A percentile compares a stretch with the other conserved stretches of the same genome.
phyloP scores from a whole-genome alignment of 2,329 filamentous ascomycete species.

The Cordyceps cateniannulata region DNA sequence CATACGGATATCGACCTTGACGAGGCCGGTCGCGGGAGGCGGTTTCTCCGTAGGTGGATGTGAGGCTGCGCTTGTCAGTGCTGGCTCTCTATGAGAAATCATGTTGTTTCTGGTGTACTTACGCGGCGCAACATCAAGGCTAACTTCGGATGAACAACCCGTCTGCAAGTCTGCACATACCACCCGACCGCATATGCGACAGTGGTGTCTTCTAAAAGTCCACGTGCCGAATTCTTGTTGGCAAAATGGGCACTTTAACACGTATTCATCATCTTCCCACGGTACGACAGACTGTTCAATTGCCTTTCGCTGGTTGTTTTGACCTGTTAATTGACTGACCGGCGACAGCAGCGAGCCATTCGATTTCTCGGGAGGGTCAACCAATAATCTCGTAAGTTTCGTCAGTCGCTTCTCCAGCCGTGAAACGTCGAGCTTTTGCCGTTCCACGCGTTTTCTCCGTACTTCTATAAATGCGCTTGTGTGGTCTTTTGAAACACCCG shows the following conservation, averaged over 20 bases:
- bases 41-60: slow-evolving; percentile 39
- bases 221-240: slow-evolving; percentile 93
- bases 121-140: slow-evolving; percentile 63
- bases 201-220: slow-evolving; percentile 90
- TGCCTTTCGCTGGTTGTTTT: slow-evolving; percentile 69
- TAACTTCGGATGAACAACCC: slow-evolving; percentile 76
- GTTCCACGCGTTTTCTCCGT: slow-evolving; percentile 74
- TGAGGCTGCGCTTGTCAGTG: slow-evolving; percentile 21
- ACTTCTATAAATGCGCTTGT: slow-evolving; percentile 62
- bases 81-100: background rate
- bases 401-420: slow-evolving; percentile 87
- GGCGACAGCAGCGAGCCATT: slow-evolving; percentile 52
- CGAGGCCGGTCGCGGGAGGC: slow-evolving; percentile 33
- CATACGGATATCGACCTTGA: slow-evolving; percentile 80
- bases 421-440: slow-evolving; percentile 80
- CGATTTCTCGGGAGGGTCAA: slow-evolving; percentile 64
- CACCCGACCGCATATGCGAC: slow-evolving; percentile 84
- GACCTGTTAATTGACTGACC: slow-evolving; percentile 55
- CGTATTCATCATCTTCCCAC: slow-evolving; percentile 86
- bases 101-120: slow-evolving; percentile 18
- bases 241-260: slow-evolving; percentile 83
- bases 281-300: slow-evolving; percentile 89
- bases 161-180: slow-evolving; percentile 86
- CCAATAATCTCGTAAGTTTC: slow-evolving; percentile 78
- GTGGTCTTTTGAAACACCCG: slow-evolving; percentile 64